These are phyloP conservation scores for Candida sojae DNA, from an alignment of 1,139 yeast genomes.

Conservation along the genomic window DNA sequence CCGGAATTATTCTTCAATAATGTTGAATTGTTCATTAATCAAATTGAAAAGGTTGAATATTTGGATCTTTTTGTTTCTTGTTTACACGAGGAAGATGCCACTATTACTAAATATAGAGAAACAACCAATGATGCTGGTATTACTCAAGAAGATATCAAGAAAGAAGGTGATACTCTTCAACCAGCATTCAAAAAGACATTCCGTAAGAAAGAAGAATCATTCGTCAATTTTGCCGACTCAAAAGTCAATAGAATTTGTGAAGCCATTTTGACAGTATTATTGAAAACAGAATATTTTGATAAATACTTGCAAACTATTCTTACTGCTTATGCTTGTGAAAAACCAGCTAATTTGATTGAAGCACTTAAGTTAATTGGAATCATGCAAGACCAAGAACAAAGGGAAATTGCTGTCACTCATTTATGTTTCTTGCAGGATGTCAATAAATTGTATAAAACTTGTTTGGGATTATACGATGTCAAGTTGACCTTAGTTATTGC, in stretches of 20 bases:
- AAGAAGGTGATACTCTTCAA: conserved; percentile 13
- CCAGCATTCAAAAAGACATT: conserved; percentile 24
- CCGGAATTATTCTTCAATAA: conserved; percentile 68
- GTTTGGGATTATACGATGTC: conserved; percentile 83
- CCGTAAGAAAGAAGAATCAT: conserved; percentile 32
- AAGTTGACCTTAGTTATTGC: conserved; percentile 81
- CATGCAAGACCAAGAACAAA: conserved; percentile 46
- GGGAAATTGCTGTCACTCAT: conserved; percentile 72
- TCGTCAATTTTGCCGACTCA: conserved; percentile 40
- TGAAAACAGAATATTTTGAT: conserved; percentile 51
- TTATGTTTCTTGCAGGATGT: conserved; percentile 91
- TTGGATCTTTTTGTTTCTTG: conserved; percentile 87
- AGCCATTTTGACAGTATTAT: conserved; percentile 59
- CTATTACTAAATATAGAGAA: conserved; percentile 79
- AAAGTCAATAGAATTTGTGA: conserved; percentile 82
- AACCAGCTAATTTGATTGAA: conserved; percentile 78
- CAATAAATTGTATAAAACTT: conserved; percentile 73
- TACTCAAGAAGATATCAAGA: conserved; percentile 12
- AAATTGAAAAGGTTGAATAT: conserved; percentile 71
- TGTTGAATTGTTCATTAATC: conserved; percentile 68
- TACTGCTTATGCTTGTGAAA: conserved; percentile 91
- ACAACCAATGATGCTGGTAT: conserved; percentile 42
- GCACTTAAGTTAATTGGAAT: conserved; percentile 68
- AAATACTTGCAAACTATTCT: conserved; percentile 75
- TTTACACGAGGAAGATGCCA: conserved; percentile 83